Conservation (phyloP, 1,284 basidiomycete genomes). For the Rhodofomes roseus region DNA sequence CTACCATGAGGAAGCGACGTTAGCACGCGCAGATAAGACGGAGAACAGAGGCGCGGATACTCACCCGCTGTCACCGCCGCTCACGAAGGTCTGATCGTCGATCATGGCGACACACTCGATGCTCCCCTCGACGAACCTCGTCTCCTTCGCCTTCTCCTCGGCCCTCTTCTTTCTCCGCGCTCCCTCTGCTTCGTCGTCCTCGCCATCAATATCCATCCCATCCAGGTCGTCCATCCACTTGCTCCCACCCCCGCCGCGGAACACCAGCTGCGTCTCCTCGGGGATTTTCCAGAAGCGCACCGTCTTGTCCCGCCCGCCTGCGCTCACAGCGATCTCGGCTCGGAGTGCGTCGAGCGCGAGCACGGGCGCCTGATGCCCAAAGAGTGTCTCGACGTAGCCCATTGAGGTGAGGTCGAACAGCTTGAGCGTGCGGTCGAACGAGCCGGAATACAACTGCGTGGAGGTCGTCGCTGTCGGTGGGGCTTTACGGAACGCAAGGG, state of each 20-base stretch:
- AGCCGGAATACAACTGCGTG: slow-evolving; percentile 79
- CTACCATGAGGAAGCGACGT: slow-evolving; percentile 35
- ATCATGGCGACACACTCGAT: slow-evolving; percentile 93
- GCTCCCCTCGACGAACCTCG: slow-evolving; percentile 83
- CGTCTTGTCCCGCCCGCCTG: slow-evolving; percentile 89
- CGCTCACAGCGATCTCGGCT: slow-evolving; percentile 82
- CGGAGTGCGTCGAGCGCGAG: slow-evolving; percentile 77
- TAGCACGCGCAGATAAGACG: no score
- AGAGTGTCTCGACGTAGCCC: slow-evolving; percentile 95
- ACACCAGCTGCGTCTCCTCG: slow-evolving; percentile 95
- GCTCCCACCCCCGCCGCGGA: slow-evolving; percentile 87
- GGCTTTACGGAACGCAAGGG: slow-evolving; percentile 80
- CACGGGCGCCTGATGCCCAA: slow-evolving; percentile 94
- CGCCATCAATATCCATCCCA: slow-evolving; percentile 64
- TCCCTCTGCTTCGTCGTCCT: slow-evolving; percentile 28
- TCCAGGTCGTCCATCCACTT: slow-evolving; percentile 78
- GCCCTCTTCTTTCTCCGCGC: slow-evolving; percentile 19
- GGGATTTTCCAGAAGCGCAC: slow-evolving; percentile 95
- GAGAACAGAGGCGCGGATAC: slow-evolving; percentile 25
- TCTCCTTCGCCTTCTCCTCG: slow-evolving; percentile 37
- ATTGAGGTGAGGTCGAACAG: slow-evolving; percentile 83
- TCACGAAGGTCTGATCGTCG: slow-evolving; percentile 90
- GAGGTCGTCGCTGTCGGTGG: slow-evolving; percentile 40
- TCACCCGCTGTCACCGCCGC: slow-evolving; percentile 94
- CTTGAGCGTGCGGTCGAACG: slow-evolving; percentile 90